phyloP scores from a whole-genome alignment of 179 eudicot genomes.

The Gypsophila paniculata region DNA sequence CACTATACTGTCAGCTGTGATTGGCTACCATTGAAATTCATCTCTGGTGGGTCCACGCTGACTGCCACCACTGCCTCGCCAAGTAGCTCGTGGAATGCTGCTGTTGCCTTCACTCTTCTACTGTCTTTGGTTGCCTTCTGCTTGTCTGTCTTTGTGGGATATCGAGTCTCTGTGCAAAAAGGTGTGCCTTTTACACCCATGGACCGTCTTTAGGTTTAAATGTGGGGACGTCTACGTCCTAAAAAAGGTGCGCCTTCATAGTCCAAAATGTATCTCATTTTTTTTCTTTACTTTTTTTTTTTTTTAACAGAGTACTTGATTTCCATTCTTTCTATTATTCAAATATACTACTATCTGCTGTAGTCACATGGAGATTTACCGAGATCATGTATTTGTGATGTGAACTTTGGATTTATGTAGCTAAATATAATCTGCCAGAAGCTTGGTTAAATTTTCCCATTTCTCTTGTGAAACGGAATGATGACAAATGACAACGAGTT shows the following conservation, averaged over 20 bases:
- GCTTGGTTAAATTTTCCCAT: not conserved
- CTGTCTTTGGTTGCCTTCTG: slow-evolving; percentile 65
- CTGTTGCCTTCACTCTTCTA: slow-evolving; percentile 63
- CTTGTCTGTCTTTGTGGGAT: slow-evolving; percentile 52
- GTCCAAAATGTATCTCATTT: not conserved
- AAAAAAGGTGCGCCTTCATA: not conserved
- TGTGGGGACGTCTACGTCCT: slow-evolving; percentile 21
- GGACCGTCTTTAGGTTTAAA: slow-evolving; percentile 35
- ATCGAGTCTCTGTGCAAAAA: slow-evolving; percentile 33
- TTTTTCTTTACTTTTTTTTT: not conserved
- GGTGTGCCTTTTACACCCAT: slow-evolving; percentile 49
- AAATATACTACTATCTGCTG: slow-evolving; percentile 10
- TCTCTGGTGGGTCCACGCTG: slow-evolving; percentile 31
- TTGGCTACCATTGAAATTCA: slow-evolving; percentile 59
- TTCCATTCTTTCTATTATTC: slow-evolving; percentile 24
- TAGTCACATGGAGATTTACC: slow-evolving; percentile 1
- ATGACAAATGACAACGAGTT: not conserved
- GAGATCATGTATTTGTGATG: not conserved
- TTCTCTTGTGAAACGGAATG: not conserved
- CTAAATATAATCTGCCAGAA: slow-evolving; percentile 1
- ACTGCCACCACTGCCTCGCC: slow-evolving; percentile 21
- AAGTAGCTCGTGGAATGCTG: slow-evolving; percentile 59
- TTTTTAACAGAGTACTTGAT: not conserved
- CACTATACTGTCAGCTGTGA: slow-evolving; percentile 75
- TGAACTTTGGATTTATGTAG: not conserved